Base-by-base conservation (phyloP, 495 filamentous ascomycete species). In the Chlorociboria aeruginascens region DNA sequence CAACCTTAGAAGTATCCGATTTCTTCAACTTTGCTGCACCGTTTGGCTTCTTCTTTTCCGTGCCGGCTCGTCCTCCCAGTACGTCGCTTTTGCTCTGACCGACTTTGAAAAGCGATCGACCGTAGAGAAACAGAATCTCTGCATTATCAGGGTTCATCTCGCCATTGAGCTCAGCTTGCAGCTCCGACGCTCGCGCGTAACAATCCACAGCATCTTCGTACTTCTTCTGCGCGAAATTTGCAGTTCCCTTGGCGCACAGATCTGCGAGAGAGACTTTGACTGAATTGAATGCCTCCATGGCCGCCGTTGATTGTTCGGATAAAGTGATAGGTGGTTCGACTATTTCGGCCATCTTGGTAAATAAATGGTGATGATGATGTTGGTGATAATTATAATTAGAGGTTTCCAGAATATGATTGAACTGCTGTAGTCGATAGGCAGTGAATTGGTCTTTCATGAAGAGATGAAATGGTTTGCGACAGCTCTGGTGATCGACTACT, bases 11-110 rank as follows among this genome's bases (percentile, higher is more conserved):
- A 25, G 54, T 40, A 32, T 53, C 50, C 14, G 13, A 56, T 42
- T 51, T 46, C 54, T 64, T 59, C 25, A 60, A 54, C 34, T 60
- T 59, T 20, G 62, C 43, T n/a, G 42, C 56, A 3, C 61, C 58
- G 54, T 68, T 69, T n/a, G 61, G 50, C 52, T 72, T 69, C 52
- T 64, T 62, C 53, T 72, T 79, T 43, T 85, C 57, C 13, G 59
- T 80, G 1, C 70, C 69, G 0, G 89, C 81, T 58, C 83, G 85
- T 8, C 80, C 82, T 50, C 92, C 92, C 31, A 98, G 72, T 28
- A 98, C 90, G 62, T 96, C 90, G 59, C 86, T 95, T 60, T 92
- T 95, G 64, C 77, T 83, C 54, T 96, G 82, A 14, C 89, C 92
- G 48, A 95, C 84, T 59, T 90, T 85, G 71, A 92, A 95, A 12